These are phyloP conservation scores for Fusarium penzigii DNA, from an alignment of 2,329 filamentous ascomycete genomes.

Conservation along the genomic window DNA sequence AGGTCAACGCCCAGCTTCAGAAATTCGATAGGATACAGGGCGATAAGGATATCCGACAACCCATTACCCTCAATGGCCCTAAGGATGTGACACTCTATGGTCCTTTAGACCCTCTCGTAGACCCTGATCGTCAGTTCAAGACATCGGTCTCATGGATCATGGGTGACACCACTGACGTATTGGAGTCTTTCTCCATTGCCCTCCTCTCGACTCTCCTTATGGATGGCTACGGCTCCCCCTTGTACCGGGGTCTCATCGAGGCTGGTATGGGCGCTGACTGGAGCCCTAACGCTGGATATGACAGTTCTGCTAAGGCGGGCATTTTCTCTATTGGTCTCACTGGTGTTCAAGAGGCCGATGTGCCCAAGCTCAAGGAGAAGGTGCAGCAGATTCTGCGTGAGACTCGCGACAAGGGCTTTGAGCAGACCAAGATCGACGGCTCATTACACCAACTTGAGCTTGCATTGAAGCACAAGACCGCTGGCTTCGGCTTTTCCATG, in stretches of 20 bases:
- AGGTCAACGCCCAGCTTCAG: conserved; percentile 73
- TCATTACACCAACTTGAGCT: conserved; percentile 93
- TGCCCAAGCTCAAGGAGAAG: conserved; percentile 72
- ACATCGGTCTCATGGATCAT: conserved; percentile 93
- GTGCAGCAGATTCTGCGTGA: conserved; percentile 73
- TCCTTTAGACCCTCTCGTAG: conserved; percentile 83
- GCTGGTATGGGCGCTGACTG: conserved; percentile 89
- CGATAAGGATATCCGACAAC: conserved; percentile 73
- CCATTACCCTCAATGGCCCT: conserved; percentile 72
- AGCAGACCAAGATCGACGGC: conserved; percentile 86
- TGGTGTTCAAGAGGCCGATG: conserved; percentile 81
- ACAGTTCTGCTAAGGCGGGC: conserved; percentile 72
- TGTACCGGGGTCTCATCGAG: conserved; percentile 88
- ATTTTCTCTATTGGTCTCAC: conserved; percentile 91
- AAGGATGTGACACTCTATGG: conserved; percentile 72
- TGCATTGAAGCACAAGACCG: conserved; percentile 93
- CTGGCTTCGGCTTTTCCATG: conserved; percentile 89
- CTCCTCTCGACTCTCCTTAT: conserved; percentile 82
- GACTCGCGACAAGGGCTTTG: conserved; percentile 75
- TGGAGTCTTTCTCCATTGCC: conserved; percentile 86
- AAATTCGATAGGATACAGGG: conserved; percentile 70
- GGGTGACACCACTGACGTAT: conserved; percentile 76
- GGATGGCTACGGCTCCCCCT: conserved; percentile 91
- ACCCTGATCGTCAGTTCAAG: conserved; percentile 85
- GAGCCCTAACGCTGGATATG: conserved; percentile 92